Evolutionary conservation across 768 basidiomycete genomes (phyloP), one percentile per base, ranked within the genome.

Genomic region (Kwoniella mangroviensis): DNA sequence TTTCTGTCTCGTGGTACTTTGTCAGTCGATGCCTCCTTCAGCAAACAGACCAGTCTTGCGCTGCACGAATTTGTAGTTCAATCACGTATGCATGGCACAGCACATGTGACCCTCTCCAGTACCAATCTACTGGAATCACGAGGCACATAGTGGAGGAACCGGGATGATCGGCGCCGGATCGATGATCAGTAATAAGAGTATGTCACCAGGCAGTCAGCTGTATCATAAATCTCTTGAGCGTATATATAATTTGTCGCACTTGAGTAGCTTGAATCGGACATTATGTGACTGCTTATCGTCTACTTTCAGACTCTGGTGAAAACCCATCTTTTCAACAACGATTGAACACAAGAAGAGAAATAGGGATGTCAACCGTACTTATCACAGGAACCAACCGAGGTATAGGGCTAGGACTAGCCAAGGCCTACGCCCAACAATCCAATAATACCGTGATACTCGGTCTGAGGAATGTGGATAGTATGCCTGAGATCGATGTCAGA

Each of bases 321-420:
- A n/a, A n/a, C n/a, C n/a, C n/a, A n/a, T n/a, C n/a, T n/a, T n/a
- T n/a, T n/a, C n/a, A n/a, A n/a, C n/a, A n/a, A n/a, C n/a, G n/a
- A n/a, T n/a, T n/a, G n/a, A n/a, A n/a, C n/a, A n/a, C n/a, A n/a
- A 11, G 56, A 58, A 42, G 3, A 49, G 0, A 9, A 13, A 49
- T 12, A 34, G 43, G 24, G 13, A 67, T 58, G 60, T 41, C 73
- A 2, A 69, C 54, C 6, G 73, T 74, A 40, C 52, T 74, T 17
- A 74, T 74, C 52, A 65, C 66, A 28, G 73, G 73, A 1, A 70
- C 66, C 17, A 74, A 74, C 24, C 65, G 73, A 57, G 69, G 73
- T 13, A 62, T 72, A 40, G 71, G 71, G 17, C 67, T 72, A 19
- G 71, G 71, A 24, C 62, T 72, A 2, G 71, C 63, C 15, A 56